Percentiles rank a stretch among this genome's conserved stretches.
phyloP scores from a whole-genome alignment of 2,329 filamentous ascomycete genomes.

The Claviceps paspali region DNA sequence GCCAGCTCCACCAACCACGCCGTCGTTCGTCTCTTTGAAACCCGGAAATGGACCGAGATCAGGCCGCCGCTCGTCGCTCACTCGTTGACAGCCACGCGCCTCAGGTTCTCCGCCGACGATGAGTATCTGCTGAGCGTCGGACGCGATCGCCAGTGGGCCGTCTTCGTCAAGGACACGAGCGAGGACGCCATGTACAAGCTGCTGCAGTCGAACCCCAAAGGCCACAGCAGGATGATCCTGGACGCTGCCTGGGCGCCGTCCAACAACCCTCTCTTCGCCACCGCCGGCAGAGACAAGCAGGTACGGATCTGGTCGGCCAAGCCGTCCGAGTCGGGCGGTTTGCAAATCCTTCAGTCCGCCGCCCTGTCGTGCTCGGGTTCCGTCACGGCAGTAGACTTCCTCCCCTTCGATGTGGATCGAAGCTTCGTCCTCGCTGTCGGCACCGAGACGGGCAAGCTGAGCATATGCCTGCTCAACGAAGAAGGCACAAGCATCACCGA shows the following conservation, averaged over 20 bases:
- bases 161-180: constrained; percentile 46
- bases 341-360: constrained; percentile 34
- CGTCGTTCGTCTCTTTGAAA: constrained; percentile 83
- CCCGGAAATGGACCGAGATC: constrained; percentile 73
- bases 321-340: constrained; percentile 14
- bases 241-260: constrained; percentile 69
- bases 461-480: constrained; percentile 25
- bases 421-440: constrained; percentile 36
- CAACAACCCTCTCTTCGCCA: constrained; percentile 51
- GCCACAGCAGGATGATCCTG: constrained; percentile 83
- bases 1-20: constrained; percentile 89
- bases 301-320: constrained; percentile 53
- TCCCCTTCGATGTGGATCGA: constrained; percentile 19
- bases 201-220: constrained; percentile 58
- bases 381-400: constrained; percentile 58
- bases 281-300: constrained; percentile 77
- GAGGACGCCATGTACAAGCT: constrained; percentile 35
- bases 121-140: constrained; percentile 71
- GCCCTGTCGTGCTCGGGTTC: constrained; percentile 41
- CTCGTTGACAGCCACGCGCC: constrained; percentile 66
- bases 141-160: constrained; percentile 77
- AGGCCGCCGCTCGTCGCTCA: constrained; percentile 73
- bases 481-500: constrained; percentile 23
- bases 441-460: constrained; percentile 37
- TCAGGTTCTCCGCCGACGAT: constrained; percentile 68